Evolutionary conservation across 495 filamentous ascomycete genomes (phyloP), one percentile per base, ranked within the genome.

Genomic region (Trichocladium antarcticum): DNA sequence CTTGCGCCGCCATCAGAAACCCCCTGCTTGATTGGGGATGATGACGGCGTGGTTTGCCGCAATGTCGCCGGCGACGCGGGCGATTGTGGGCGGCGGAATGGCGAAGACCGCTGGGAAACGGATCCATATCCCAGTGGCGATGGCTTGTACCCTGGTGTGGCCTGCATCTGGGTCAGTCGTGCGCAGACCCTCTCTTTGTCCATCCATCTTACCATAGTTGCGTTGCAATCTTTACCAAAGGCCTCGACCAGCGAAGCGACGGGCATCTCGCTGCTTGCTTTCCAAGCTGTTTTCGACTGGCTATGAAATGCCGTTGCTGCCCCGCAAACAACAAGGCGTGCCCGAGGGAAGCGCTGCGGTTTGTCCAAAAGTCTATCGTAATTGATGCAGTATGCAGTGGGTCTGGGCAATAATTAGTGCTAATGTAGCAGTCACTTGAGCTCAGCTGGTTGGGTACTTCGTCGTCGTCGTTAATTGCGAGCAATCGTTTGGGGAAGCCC

Each of bases 41-140:
- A 49, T 21, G 66, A 62, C 20, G 72, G 72, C 14, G 75, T 73
- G 14, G 69, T 68, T 43, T 74, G 69, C 54, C 66, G 68, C 42
- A 72, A 62, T 31, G 68, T 66, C 7, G 72, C 72, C 10, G 70
- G 70, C 9, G 74, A 69, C 15, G 65, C 65, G 11, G 73, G 72
- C 20, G 75, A 76, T 47, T 75, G 73, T 11, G 81, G 80, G 42
- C 83, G 75, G 10, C 82, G 79, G 59, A 89, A 89, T n/a, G 84
- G 84, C 6, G 84, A 87, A 45, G 76, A 76, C 63, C 84, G 73
- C 24, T 27, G 24, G 24, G 24, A 27, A 35, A 81, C 79, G 10
- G 83, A 85, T 15, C 56, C 54, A 22, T 62, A 59, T 7, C 61
- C 58, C 47, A 64, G 47, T 21, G 61, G 61, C 21, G 61, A 64